Conservation (phyloP, 768 basidiomycete genomes). For the Tricholoma hemisulphureum region DNA sequence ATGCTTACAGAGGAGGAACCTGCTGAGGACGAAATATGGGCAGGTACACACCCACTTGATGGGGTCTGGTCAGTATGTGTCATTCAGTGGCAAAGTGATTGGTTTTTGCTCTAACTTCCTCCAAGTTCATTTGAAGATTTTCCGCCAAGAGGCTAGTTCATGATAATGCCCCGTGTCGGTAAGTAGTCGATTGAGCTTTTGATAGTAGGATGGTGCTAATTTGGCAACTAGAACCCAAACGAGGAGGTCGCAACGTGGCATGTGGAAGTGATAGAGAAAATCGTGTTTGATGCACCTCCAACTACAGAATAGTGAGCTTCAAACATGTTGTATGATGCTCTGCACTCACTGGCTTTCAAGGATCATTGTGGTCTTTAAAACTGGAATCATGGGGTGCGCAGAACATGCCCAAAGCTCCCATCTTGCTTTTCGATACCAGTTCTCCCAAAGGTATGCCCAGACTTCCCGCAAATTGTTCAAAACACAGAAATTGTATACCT, state of each 20-base stretch:
- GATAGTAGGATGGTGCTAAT: conserved; percentile 11
- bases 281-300: conserved; percentile 35
- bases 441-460: neutral
- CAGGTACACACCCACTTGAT: conserved; percentile 13
- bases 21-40: neutral
- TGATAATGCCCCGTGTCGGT: neutral
- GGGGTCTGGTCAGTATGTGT: conserved; percentile 15
- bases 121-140: conserved; percentile 16
- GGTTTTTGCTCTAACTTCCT: conserved; percentile 9
- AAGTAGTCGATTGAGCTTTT: neutral
- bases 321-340: neutral
- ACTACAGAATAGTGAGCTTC: conserved; percentile 15
- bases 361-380: conserved; percentile 29
- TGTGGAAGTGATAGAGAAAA: conserved; percentile 31
- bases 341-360: conserved; percentile 21
- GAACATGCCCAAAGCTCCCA: conserved; percentile 26
- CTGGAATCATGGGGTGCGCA: conserved; percentile 13
- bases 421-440: neutral
- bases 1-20: conserved; percentile 14
- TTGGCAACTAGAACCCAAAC: conserved; percentile 31
- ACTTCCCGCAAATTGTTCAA: neutral
- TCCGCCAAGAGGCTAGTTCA: conserved; percentile 15
- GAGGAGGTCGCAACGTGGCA: conserved; percentile 30
- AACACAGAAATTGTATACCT: neutral
- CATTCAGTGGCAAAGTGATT: conserved; percentile 18